Percentiles rank a stretch among this genome's conserved stretches.
These are phyloP conservation scores for Zanthoxylum bungeanum DNA, from an alignment of 345 rosid species.

Conservation along the genomic window DNA sequence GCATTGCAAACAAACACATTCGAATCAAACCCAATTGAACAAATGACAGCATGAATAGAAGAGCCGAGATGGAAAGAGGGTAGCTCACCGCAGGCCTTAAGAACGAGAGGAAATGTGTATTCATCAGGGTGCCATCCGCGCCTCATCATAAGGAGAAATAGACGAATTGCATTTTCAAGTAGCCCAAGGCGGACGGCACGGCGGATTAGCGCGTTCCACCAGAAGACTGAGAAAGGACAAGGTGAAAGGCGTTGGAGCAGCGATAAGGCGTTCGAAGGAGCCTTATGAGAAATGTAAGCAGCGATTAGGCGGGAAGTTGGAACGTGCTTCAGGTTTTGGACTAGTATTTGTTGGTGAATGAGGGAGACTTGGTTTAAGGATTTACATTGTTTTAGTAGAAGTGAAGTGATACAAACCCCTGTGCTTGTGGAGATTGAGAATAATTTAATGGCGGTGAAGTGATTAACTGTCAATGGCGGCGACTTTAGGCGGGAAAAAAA, in stretches of 20 bases:
- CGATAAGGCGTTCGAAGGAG: constrained; percentile 42
- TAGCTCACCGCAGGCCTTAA: constrained; percentile 74
- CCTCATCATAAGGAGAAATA: constrained; percentile 43
- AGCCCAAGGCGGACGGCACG: constrained; percentile 35
- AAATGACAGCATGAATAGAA: constrained; percentile 47
- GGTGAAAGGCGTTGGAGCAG: constrained; percentile 52
- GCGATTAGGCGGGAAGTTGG: constrained; percentile 53
- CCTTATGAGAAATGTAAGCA: constrained; percentile 55
- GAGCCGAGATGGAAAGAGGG: constrained; percentile 37
- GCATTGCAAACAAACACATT: constrained; percentile 79
- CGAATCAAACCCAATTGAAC: constrained; percentile 40
- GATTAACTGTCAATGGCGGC: not conserved
- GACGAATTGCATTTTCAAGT: constrained; percentile 29
- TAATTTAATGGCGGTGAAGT: not conserved
- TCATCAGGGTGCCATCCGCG: constrained; percentile 69
- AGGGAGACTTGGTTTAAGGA: constrained; percentile 47
- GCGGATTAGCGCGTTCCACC: constrained; percentile 75
- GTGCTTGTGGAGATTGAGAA: constrained; percentile 13
- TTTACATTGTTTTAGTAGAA: constrained; percentile 58
- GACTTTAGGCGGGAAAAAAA: not conserved
- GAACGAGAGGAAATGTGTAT: constrained; percentile 70
- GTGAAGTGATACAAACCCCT: constrained; percentile 26
- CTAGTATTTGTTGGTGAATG: constrained; percentile 61
- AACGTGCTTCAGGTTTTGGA: constrained; percentile 39
- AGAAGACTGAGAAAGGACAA: constrained; percentile 47